A percentile compares a stretch with the other conserved stretches of the same genome.
Conservation (phyloP, 106 monocot species). For the Allium fistulosum region DNA sequence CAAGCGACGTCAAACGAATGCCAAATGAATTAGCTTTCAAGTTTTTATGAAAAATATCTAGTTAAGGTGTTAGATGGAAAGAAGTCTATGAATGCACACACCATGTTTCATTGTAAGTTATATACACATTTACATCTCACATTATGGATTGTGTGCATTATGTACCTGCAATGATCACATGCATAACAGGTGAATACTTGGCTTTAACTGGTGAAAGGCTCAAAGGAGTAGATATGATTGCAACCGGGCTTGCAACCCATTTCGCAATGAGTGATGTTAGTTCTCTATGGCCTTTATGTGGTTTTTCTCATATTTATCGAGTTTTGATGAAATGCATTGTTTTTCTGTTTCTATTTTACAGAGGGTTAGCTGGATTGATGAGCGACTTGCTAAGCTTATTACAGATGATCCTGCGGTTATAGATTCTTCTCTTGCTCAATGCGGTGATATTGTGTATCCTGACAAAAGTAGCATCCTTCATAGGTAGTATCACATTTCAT, state of each 20-base stretch:
- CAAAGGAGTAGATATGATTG: slow-evolving; percentile 89
- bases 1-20: too few relatives aligned
- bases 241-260: slow-evolving; percentile 90
- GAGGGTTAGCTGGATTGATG: slow-evolving; percentile 77
- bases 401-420: slow-evolving; percentile 97
- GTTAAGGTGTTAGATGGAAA: too few relatives aligned
- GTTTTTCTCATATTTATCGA: not conserved
- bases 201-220: slow-evolving; percentile 90
- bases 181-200: slow-evolving; percentile 79
- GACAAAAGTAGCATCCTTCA: slow-evolving; percentile 83
- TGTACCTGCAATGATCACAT: too few relatives aligned
- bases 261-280: slow-evolving; percentile 66
- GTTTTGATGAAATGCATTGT: too few relatives aligned
- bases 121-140: too few relatives aligned
- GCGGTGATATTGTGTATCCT: slow-evolving; percentile 81
- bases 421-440: slow-evolving; percentile 78
- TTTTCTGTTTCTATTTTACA: slow-evolving; percentile 11
- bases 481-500: slow-evolving; percentile 32
- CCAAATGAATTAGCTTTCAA: too few relatives aligned
- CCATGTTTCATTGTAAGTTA: too few relatives aligned
- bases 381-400: slow-evolving; percentile 68
- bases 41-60: too few relatives aligned
- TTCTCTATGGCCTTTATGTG: slow-evolving; percentile 1
- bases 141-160: too few relatives aligned
- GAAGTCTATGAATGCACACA: too few relatives aligned